phyloP scores from a whole-genome alignment of 2,329 filamentous ascomycete genomes.

The Phaeosphaeria sp. region DNA sequence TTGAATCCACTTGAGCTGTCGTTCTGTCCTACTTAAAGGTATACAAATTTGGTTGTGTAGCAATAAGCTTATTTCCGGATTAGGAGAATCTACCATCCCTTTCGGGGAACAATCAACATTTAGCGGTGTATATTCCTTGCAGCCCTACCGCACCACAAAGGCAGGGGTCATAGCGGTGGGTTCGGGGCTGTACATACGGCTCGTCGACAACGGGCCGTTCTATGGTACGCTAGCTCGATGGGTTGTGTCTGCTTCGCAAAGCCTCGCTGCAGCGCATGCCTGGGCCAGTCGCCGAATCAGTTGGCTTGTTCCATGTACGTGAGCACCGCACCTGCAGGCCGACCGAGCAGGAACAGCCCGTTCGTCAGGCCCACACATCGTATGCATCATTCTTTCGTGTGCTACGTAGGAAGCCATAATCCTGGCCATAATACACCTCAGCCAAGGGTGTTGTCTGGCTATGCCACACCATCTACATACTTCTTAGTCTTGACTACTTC shows the following conservation, averaged over 20 bases:
- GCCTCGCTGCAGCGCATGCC: conserved; percentile 32
- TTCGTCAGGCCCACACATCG: conserved; percentile 20
- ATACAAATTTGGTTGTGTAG: conserved; percentile 19
- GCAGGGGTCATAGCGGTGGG: conserved; percentile 19
- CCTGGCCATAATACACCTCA: not conserved
- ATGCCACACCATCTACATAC: conserved; percentile 4
- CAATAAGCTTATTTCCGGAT: conserved; percentile 36
- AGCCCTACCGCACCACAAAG: conserved; percentile 31
- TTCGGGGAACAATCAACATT: conserved; percentile 15
- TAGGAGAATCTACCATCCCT: conserved; percentile 9
- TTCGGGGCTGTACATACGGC: conserved; percentile 14
- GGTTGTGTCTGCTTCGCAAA: conserved; percentile 26
- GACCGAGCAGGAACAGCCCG: conserved; percentile 16
- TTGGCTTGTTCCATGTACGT: conserved; percentile 18
- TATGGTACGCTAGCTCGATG: conserved; percentile 20
- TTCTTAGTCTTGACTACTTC: not conserved
- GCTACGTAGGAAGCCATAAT: conserved; percentile 7
- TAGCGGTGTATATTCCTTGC: conserved; percentile 36
- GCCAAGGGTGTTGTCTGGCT: not conserved
- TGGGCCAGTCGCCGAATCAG: conserved; percentile 16
- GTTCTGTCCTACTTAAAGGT: not conserved
- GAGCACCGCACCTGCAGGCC: conserved; percentile 14
- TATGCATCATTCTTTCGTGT: conserved; percentile 4
- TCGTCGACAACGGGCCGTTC: conserved; percentile 23
- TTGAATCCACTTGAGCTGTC: not conserved